Evolutionary conservation across 2,329 filamentous ascomycete genomes (phyloP).

Genomic region (Neopestalotiopsis rosae): DNA sequence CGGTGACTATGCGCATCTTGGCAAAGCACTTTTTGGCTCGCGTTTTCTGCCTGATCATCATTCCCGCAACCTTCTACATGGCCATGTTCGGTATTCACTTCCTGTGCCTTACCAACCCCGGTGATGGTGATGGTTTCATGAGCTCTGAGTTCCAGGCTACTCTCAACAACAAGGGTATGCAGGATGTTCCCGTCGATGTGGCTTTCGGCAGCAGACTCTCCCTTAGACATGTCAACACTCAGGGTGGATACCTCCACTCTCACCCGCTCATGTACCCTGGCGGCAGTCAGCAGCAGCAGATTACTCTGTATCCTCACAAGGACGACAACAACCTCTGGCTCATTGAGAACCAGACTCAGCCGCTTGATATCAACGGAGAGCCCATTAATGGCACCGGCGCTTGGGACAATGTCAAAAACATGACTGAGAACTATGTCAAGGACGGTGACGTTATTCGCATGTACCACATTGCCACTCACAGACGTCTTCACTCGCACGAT

Average conservation of each 20-base stretch:
- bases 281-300: conserved; percentile 97
- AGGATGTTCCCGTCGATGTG: conserved; percentile 91
- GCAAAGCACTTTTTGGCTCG: conserved; percentile 94
- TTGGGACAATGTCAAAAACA: conserved; percentile 77
- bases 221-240: conserved; percentile 94
- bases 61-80: conserved; percentile 90
- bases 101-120: conserved; percentile 88
- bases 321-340: conserved; percentile 97
- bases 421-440: conserved; percentile 63
- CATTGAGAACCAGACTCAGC: conserved; percentile 91
- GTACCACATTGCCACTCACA: conserved; percentile 82
- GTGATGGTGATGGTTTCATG: conserved; percentile 99
- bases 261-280: conserved; percentile 97
- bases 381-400: conserved; percentile 80
- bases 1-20: conserved; percentile 83
- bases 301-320: conserved; percentile 98
- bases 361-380: conserved; percentile 75
- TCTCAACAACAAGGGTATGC: conserved; percentile 95
- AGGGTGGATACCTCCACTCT: conserved; percentile 96
- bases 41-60: conserved; percentile 87
- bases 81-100: conserved; percentile 98
- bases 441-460: conserved; percentile 83
- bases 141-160: conserved; percentile 99
- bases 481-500: conserved; percentile 95
- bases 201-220: conserved; percentile 85